phyloP scores from a whole-genome alignment of 441 rosid species.

The Syzygium syzygioides region DNA sequence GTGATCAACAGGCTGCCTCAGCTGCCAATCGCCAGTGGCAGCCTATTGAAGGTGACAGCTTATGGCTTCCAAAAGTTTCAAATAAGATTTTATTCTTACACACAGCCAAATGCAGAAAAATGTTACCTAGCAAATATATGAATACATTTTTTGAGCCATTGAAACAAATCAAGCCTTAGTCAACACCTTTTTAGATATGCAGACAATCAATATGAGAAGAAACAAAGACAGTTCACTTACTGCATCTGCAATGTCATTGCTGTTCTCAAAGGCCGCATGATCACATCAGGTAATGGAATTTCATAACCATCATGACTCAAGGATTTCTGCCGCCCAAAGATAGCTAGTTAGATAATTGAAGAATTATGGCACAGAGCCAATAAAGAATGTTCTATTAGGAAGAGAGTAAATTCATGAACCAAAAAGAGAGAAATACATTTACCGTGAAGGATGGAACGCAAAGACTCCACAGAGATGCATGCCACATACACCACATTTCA shows the following conservation, averaged over 20 bases:
- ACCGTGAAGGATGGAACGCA: constrained; percentile 44
- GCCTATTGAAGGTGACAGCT: not conserved
- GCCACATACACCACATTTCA: constrained; percentile 98
- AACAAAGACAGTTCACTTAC: constrained; percentile 42
- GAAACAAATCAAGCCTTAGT: not conserved
- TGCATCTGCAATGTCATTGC: constrained; percentile 43
- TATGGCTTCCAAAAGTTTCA: not conserved
- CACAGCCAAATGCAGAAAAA: not conserved
- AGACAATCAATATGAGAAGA: not conserved
- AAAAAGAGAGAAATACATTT: constrained; percentile 2
- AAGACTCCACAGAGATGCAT: constrained; percentile 76
- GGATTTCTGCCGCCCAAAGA: constrained; percentile 41
- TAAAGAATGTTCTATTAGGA: not conserved
- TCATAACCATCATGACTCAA: constrained; percentile 26
- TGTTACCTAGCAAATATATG: not conserved
- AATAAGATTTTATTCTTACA: not conserved
- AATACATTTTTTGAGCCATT: not conserved
- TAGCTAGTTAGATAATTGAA: not conserved
- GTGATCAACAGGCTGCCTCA: not conserved
- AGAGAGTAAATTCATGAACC: constrained; percentile 1
- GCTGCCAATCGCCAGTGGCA: not conserved
- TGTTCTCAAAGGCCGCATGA: constrained; percentile 58
- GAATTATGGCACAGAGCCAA: not conserved
- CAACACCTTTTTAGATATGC: not conserved
- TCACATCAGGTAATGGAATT: constrained; percentile 47